These are phyloP conservation scores for Penicillium coffeae DNA, from an alignment of 495 filamentous ascomycete species.

Conservation along the genomic window DNA sequence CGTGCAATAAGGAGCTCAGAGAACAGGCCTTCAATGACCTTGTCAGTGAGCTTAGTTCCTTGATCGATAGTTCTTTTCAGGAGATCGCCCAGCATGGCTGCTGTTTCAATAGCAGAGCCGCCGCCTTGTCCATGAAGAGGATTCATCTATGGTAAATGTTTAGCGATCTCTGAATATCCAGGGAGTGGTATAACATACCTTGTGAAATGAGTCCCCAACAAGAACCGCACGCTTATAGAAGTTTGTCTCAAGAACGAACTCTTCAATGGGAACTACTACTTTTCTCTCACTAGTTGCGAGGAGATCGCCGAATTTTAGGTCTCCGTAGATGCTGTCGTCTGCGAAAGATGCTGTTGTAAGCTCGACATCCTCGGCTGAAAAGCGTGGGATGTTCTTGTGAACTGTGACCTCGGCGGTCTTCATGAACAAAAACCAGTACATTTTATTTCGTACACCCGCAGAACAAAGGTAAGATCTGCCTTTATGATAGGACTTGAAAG, in stretches of 20 bases:
- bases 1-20: no score
- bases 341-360: background rate
- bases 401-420: constrained; percentile 4
- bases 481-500: constrained; percentile 5
- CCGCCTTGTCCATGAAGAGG: constrained; percentile 10
- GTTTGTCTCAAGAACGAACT: constrained; percentile 16
- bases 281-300: constrained; percentile 1
- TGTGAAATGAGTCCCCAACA: constrained; percentile 22
- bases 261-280: background rate
- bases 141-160: constrained; percentile 5
- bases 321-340: background rate
- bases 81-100: no score
- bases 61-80: no score
- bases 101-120: constrained; percentile 9
- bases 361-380: background rate
- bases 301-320: constrained; percentile 4
- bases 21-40: no score
- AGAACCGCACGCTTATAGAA: constrained; percentile 14
- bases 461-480: constrained; percentile 4
- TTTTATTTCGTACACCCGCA: constrained; percentile 5
- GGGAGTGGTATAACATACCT: constrained; percentile 11
- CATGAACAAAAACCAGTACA: constrained; percentile 11
- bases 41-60: no score
- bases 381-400: constrained; percentile 5
- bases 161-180: background rate